phyloP scores from a whole-genome alignment of 2,329 filamentous ascomycete species.

The Gaeumannomyces tritici region DNA sequence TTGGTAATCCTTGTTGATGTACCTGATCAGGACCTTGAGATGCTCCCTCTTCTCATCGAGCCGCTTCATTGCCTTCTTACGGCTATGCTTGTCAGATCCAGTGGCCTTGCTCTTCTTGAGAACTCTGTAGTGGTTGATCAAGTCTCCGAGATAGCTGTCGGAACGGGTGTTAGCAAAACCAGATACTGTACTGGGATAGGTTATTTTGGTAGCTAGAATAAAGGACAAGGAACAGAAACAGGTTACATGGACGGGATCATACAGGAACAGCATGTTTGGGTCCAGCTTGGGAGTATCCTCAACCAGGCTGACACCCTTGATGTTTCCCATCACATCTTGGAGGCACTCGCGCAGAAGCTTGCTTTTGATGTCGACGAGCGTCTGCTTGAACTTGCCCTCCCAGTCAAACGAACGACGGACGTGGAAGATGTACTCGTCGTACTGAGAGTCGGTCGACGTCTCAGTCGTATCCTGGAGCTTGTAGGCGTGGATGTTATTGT shows the following conservation, averaged over 20 bases:
- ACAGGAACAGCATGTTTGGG: constrained; percentile 61
- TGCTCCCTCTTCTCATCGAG: constrained; percentile 50
- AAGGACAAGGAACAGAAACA: neutral
- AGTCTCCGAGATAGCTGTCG: constrained; percentile 63
- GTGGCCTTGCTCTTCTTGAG: constrained; percentile 48
- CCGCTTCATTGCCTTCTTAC: constrained; percentile 50
- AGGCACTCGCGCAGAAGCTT: constrained; percentile 65
- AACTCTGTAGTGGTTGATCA: constrained; percentile 53
- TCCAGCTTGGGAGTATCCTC: constrained; percentile 68
- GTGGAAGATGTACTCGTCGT: constrained; percentile 74
- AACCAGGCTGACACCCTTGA: constrained; percentile 70
- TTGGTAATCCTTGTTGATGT: constrained; percentile 57
- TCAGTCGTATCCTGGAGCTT: constrained; percentile 46
- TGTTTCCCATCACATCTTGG: constrained; percentile 61
- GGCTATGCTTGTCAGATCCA: constrained; percentile 41
- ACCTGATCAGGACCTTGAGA: constrained; percentile 47
- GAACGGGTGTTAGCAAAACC: constrained; percentile 5
- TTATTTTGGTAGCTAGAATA: neutral
- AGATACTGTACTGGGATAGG: too few species aligned
- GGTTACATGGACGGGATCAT: constrained; percentile 16
- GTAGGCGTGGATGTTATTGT: constrained; percentile 37
- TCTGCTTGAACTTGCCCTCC: constrained; percentile 68
- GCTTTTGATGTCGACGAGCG: constrained; percentile 77
- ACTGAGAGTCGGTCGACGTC: constrained; percentile 38
- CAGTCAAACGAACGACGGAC: constrained; percentile 75